Evolutionary conservation across 306 rosid species (phyloP).

Genomic region (Rubus parviflorus): DNA sequence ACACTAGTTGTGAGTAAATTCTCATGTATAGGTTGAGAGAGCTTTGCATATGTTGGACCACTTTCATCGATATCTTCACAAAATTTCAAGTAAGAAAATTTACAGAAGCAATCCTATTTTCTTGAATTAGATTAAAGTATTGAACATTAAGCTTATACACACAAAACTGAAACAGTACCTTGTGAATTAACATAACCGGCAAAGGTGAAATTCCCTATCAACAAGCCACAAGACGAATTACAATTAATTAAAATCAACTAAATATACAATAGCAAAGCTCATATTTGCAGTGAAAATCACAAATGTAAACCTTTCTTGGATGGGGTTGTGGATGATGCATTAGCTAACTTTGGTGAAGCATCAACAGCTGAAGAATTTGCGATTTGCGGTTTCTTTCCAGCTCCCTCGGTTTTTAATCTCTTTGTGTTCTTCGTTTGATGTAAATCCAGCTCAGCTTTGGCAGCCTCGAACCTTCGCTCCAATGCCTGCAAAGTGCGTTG

Average conservation of each 20-base stretch:
- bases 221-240: background rate
- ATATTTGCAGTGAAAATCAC: background rate
- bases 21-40: constrained; percentile 51
- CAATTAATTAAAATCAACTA: constrained; percentile 24
- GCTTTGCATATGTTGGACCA: constrained; percentile 51
- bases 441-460: constrained; percentile 49
- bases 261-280: background rate
- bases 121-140: background rate
- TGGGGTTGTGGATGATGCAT: background rate
- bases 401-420: constrained; percentile 16
- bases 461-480: constrained; percentile 67
- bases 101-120: background rate
- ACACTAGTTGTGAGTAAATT: constrained; percentile 48
- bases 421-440: constrained; percentile 48
- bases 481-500: constrained; percentile 77
- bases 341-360: constrained; percentile 24
- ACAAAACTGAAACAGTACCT: constrained; percentile 38
- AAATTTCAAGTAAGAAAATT: background rate
- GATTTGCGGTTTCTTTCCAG: constrained; percentile 17
- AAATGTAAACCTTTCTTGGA: constrained; percentile 45
- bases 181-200: constrained; percentile 40
- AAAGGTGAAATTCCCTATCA: constrained; percentile 48
- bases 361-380: constrained; percentile 12
- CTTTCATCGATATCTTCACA: constrained; percentile 55
- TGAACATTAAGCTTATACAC: background rate